Evolutionary conservation across 331 rosid genomes (phyloP), one percentile per base, ranked within the genome.

Genomic region (Telfairia occidentalis): DNA sequence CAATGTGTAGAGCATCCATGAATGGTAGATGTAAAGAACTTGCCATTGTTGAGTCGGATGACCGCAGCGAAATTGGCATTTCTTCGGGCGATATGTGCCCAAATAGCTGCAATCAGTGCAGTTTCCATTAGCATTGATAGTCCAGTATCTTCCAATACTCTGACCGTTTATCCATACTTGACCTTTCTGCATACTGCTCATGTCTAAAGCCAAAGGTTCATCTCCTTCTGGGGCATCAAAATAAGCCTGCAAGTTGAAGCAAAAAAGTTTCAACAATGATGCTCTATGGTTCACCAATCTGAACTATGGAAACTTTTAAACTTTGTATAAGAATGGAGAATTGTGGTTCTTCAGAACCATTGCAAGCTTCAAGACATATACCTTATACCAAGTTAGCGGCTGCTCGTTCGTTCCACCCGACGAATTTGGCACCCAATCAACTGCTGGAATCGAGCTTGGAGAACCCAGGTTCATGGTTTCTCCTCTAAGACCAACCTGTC

Each of bases 341-440:
- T 42, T 42, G 13, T 24, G 13, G 37, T 42, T 12, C 74, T 42
- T 42, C 5, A 38, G 18, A 65, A 65, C 72, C 72, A 65, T 9
- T 11, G 8, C 9, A 10, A 65, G 71, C 49, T 57, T 57, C 19
- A 72, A 78, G 32, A 73, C 35, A 85, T 88, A 82, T 84, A 94
- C 98, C 85, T 91, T 91, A 85, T 81, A 91, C 98, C 98, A 94
- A 70, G 96, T 91, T 82, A 94, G 77, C 15, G 97, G 96, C 83
- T 89, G 96, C 66, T 63, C 76, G 57, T 80, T 80, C 13, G 53
- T 50, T 55, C 89, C 81, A 69, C 82, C 88, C 1, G 82, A 83
- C 43, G 75, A 85, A 13, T 92, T 88, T 66, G 69, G 82, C 52
- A 83, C 72, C 98, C 98, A 94, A 43, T 94, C 90, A 52, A 91